Evolutionary conservation across 768 basidiomycete genomes (phyloP), one percentile per base, ranked within the genome.

Genomic region (Xerocomellus amylosporus): DNA sequence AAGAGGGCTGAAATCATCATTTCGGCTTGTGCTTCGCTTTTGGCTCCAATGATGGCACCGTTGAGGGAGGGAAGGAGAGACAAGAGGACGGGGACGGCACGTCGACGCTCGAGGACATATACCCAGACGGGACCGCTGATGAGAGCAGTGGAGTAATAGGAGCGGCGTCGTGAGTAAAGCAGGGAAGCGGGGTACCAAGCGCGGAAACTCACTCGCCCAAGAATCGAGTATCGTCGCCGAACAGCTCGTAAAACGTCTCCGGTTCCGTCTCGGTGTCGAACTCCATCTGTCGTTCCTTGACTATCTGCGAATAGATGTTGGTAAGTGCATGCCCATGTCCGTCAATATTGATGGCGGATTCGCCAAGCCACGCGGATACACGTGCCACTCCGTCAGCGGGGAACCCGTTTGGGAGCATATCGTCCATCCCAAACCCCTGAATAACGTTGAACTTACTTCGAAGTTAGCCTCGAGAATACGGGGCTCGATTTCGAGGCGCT

Each of bases 271-370:
- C 90, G 15, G 83, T 80, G 64, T 92, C 90, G 62, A 93, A 92
- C 59, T 89, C 88, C 86, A 93, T 90, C 69, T 90, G 90, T 19
- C 91, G 75, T 70, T 92, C 91, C 71, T 93, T 93, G 54, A 90
- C 83, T 63, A 93, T 90, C 88, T 88, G 67, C 30, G 57, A 50
- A 59, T 8, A 51, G 55, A 56, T 20, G 36, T 51, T 19, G n/a
- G 53, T 69, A 36, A 64, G 51, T 50, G 31, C n/a, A 28, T 28
- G 2, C 20, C 36, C 54, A 49, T 39, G 51, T 45, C 58, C 38
- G 53, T 46, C 14, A 37, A 33, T n/a, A 58, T 36, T 61, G 49
- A 45, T 45, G 45, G 41, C 45, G 58, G 50, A 68, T 61, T 54
- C 57, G 56, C 53, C 39, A n/a, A 34, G 40, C 46, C 55, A 50